Conservation (phyloP, 2,329 filamentous ascomycete genomes). For the Eutypa lata region DNA sequence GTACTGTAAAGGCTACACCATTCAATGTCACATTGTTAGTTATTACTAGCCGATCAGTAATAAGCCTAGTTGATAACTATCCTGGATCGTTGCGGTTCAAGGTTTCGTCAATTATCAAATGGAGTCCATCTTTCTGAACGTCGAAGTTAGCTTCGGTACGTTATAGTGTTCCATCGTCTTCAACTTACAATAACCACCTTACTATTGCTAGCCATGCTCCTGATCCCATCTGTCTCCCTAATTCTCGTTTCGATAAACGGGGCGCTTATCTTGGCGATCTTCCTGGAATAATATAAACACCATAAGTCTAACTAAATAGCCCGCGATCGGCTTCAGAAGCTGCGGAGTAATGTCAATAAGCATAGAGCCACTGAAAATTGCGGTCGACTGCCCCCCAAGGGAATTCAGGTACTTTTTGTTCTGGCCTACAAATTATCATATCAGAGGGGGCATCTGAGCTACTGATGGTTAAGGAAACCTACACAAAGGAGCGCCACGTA, state of each 20-base stretch:
- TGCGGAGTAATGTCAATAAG: conserved; percentile 5
- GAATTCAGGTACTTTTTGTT: conserved; percentile 2
- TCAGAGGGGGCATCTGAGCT: too few species aligned
- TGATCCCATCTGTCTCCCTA: background rate
- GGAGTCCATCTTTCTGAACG: conserved; percentile 6
- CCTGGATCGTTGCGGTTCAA: background rate
- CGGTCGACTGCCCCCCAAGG: conserved; percentile 1
- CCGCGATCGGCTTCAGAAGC: background rate
- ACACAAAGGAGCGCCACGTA: conserved; percentile 5
- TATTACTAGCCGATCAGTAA: conserved; percentile 7
- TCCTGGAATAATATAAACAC: conserved; percentile 1
- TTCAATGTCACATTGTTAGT: conserved; percentile 6
- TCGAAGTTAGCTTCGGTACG: background rate
- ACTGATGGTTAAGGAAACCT: background rate
- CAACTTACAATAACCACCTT: background rate
- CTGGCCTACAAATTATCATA: conserved; percentile 1
- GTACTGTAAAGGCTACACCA: background rate
- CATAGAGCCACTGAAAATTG: conserved; percentile 1
- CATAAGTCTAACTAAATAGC: conserved; percentile 1
- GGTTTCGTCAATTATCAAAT: conserved; percentile 7
- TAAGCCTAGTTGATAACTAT: background rate
- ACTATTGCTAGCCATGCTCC: background rate
- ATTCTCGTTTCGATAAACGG: conserved; percentile 1
- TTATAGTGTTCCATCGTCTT: background rate
- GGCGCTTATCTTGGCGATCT: conserved; percentile 1